A percentile compares a stretch with the other conserved stretches of the same genome.
phyloP scores from a whole-genome alignment of 805 yeast species.

The Candida nemodendra region DNA sequence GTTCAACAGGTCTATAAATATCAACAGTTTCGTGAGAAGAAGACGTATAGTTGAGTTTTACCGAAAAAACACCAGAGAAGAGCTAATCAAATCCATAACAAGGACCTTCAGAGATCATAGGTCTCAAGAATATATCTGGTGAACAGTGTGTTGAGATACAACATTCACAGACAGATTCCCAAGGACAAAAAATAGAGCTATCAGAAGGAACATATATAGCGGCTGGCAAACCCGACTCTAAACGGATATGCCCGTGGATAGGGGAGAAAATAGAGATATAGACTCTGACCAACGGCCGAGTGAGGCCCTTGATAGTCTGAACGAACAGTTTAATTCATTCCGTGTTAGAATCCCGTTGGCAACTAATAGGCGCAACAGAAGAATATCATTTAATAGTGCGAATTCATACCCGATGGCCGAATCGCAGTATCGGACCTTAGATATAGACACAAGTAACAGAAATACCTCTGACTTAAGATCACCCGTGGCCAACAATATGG shows the following conservation, averaged over 20 bases:
- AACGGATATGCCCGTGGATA: conserved; percentile 10
- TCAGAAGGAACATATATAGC: too few species aligned
- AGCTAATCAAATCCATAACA: too few species aligned
- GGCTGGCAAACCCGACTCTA: too few species aligned
- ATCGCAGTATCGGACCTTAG: not conserved
- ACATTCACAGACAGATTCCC: too few species aligned
- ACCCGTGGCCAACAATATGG: not conserved
- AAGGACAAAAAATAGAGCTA: too few species aligned
- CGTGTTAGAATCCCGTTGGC: conserved; percentile 19
- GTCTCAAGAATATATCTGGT: too few species aligned
- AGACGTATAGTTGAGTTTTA: too few species aligned
- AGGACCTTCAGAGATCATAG: too few species aligned
- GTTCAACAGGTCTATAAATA: too few species aligned
- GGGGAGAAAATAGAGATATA: conserved; percentile 3
- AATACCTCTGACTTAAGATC: not conserved
- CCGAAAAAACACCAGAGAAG: too few species aligned
- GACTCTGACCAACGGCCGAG: conserved; percentile 3
- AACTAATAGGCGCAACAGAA: conserved; percentile 10
- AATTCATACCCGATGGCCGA: not conserved
- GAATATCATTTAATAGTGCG: conserved; percentile 4
- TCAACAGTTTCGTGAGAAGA: too few species aligned
- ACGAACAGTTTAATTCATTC: conserved; percentile 19
- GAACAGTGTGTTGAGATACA: too few species aligned
- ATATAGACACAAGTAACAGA: not conserved
- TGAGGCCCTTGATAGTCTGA: conserved; percentile 14